phyloP scores from a whole-genome alignment of 2,329 filamentous ascomycete genomes.

The Ophidiomyces ophidiicola region DNA sequence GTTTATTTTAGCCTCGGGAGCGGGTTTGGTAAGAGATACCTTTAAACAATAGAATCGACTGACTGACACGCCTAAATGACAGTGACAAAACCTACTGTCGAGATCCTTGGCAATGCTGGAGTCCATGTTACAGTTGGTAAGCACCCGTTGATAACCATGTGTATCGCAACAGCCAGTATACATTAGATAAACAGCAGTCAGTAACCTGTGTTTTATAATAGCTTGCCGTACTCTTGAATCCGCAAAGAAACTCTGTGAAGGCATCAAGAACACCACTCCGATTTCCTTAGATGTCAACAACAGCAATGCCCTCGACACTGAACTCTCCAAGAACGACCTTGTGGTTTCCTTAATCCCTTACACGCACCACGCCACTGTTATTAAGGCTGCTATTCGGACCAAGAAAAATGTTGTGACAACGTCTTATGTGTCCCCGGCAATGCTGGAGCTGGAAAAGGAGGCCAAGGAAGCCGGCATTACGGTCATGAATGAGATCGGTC shows the following conservation, averaged over 20 bases:
- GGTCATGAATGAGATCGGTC: conserved; percentile 92
- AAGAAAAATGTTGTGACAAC: conserved; percentile 98
- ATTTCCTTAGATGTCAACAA: conserved; percentile 78
- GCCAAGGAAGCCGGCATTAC: conserved; percentile 87
- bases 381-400: conserved; percentile 81
- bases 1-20: conserved; percentile 15
- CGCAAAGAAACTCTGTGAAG: conserved; percentile 61
- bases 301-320: conserved; percentile 62
- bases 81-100: conserved; percentile 53
- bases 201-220: conserved; percentile 23
- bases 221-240: conserved; percentile 70
- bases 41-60: neutral
- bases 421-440: conserved; percentile 81
- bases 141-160: conserved; percentile 17
- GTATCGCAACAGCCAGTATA: neutral
- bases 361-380: conserved; percentile 74
- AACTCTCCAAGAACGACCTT: conserved; percentile 66
- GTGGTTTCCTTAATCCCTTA: conserved; percentile 81
- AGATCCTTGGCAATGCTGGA: conserved; percentile 49
- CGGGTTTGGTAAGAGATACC: conserved; percentile 15
- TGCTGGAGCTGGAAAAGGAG: conserved; percentile 73
- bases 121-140: conserved; percentile 54
- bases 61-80: conserved; percentile 8
- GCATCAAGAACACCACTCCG: conserved; percentile 59
- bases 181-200: neutral